These are phyloP conservation scores for Ascochyta clinopodiicola DNA, from an alignment of 2,329 filamentous ascomycete genomes.

Conservation along the genomic window DNA sequence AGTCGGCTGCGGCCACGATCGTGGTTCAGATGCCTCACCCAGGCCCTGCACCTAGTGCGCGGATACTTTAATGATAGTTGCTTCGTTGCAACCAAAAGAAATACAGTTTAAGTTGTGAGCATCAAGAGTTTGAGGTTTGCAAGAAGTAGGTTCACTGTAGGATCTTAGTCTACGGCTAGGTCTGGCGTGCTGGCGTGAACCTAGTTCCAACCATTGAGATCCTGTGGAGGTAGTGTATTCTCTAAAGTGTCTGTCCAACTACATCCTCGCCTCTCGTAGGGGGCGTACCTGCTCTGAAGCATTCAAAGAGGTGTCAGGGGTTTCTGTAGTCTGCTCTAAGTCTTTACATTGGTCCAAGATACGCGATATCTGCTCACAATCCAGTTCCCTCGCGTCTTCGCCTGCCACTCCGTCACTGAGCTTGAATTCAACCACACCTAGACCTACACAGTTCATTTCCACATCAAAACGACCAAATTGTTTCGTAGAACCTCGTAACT, in stretches of 20 bases:
- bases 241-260: no score
- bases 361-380: neutral
- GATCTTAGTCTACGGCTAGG: no score
- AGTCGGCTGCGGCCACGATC: no score
- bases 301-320: neutral
- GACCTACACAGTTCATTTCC: no score
- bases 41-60: neutral
- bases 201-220: no score
- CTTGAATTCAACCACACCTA: neutral
- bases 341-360: no score
- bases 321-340: no score
- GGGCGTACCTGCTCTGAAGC: no score
- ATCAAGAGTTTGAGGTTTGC: neutral
- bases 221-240: no score
- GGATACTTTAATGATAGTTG: neutral
- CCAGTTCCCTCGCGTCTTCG: neutral
- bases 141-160: neutral
- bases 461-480: neutral
- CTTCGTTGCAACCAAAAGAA: neutral
- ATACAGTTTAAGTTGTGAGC: neutral
- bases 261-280: no score
- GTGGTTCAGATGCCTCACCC: neutral
- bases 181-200: no score
- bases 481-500: neutral
- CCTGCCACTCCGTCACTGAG: slow-evolving; percentile 1